A percentile compares a stretch with the other conserved stretches of the same genome.
These are phyloP conservation scores for Pilatotrama ljubarskyi DNA, from an alignment of 768 basidiomycete genomes.

Conservation along the genomic window DNA sequence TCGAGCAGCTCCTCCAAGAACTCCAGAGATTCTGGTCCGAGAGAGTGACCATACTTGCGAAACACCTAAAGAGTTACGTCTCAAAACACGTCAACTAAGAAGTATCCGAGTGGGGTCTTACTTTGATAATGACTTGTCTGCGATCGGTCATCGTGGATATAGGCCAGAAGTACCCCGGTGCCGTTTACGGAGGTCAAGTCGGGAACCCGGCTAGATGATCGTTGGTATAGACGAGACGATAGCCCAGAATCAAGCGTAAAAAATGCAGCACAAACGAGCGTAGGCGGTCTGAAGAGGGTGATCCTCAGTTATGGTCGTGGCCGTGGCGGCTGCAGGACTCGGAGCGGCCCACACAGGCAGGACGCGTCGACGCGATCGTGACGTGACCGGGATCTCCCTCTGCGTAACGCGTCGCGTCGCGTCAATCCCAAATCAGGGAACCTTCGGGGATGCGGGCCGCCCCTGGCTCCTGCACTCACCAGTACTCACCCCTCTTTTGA, in stretches of 20 bases:
- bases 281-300: background rate
- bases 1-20: constrained; percentile 72
- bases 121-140: constrained; percentile 48
- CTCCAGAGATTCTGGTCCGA: constrained; percentile 75
- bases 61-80: constrained; percentile 57
- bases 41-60: constrained; percentile 84
- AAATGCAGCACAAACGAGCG: too few relatives aligned
- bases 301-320: too few relatives aligned
- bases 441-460: constrained; percentile 8
- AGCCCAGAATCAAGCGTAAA: too few relatives aligned
- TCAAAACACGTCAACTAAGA: background rate
- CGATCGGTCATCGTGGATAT: constrained; percentile 36
- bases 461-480: background rate
- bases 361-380: constrained; percentile 17
- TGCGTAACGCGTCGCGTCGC: constrained; percentile 29
- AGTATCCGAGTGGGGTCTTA: constrained; percentile 12
- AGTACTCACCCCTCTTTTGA: background rate
- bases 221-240: too few relatives aligned
- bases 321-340: background rate
- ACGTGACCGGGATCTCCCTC: background rate
- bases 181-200: background rate
- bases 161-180: background rate
- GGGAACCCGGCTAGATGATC: background rate
- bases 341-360: background rate
- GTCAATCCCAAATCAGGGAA: constrained; percentile 6